Evolutionary conservation across 352 stramenopile genomes (phyloP).

Genomic region (Globisporangium paddicum): DNA sequence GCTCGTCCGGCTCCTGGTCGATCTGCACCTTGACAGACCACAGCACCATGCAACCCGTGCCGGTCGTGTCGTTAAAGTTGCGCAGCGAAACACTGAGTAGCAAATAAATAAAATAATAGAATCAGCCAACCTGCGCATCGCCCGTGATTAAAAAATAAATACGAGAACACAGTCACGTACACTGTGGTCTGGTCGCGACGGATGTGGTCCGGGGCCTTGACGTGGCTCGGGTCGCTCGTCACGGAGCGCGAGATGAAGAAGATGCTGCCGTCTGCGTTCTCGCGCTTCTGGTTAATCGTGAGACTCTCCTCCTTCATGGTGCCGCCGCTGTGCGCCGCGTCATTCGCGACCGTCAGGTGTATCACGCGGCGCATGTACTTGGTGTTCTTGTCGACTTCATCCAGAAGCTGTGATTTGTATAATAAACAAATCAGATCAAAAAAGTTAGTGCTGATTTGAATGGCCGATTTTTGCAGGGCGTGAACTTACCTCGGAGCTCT

Average conservation of each 20-base stretch:
- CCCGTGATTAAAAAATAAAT: neutral
- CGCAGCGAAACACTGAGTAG: constrained; percentile 74
- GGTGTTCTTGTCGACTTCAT: constrained; percentile 67
- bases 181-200: constrained; percentile 73
- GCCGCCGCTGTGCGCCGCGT: constrained; percentile 52
- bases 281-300: constrained; percentile 71
- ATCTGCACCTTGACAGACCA: constrained; percentile 85
- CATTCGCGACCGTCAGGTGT: constrained; percentile 76
- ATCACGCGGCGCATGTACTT: constrained; percentile 82
- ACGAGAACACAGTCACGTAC: constrained; percentile 32
- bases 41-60: constrained; percentile 61
- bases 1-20: constrained; percentile 70
- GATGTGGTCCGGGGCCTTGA: constrained; percentile 58
- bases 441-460: too few relatives aligned
- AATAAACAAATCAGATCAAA: too few relatives aligned
- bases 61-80: constrained; percentile 74
- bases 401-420: constrained; percentile 32
- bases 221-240: constrained; percentile 64
- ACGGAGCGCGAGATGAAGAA: constrained; percentile 62
- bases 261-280: constrained; percentile 68
- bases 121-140: neutral
- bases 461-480: too few relatives aligned
- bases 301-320: constrained; percentile 85
- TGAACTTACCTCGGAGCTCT: constrained; percentile 40
- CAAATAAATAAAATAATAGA: neutral